phyloP scores from a whole-genome alignment of 208 protist species.

The Herpetomonas samuelpessoai region DNA sequence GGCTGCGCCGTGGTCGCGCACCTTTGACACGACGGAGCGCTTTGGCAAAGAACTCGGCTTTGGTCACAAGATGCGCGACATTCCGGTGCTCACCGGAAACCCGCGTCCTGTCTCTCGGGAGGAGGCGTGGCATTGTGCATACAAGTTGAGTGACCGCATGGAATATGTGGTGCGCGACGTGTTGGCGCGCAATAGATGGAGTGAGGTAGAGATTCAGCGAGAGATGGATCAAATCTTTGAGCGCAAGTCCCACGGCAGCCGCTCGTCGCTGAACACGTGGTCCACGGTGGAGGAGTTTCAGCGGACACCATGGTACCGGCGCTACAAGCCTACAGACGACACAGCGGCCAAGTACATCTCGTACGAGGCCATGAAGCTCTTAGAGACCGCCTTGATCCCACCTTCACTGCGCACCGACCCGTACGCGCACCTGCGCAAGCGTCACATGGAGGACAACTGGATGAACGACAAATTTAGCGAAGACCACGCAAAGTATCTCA shows the following conservation, averaged over 20 bases:
- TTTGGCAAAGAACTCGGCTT: conserved; percentile 85
- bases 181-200: conserved; percentile 61
- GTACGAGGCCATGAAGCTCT: conserved; percentile 84
- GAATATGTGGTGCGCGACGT: conserved; percentile 75
- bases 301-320: conserved; percentile 86
- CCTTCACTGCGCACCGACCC: conserved; percentile 76
- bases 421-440: conserved; percentile 86
- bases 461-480: conserved; percentile 90
- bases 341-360: conserved; percentile 83
- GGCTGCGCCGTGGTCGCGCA: conserved; percentile 10
- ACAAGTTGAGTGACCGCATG: conserved; percentile 87
- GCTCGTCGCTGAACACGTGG: conserved; percentile 85
- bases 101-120: conserved; percentile 71
- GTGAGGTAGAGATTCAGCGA: conserved; percentile 58
- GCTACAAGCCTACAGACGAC: conserved; percentile 81
- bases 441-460: conserved; percentile 90
- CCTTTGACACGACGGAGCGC: conserved; percentile 58
- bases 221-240: conserved; percentile 85
- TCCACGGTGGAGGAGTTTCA: conserved; percentile 89
- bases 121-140: conserved; percentile 76
- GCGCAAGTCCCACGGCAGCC: conserved; percentile 48
- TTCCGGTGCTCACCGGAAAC: conserved; percentile 86
- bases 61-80: conserved; percentile 84
- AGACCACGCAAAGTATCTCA: conserved; percentile 71
- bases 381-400: conserved; percentile 76